These are phyloP conservation scores for Fomitopsis pulvina DNA, from an alignment of 768 basidiomycete species.

Conservation along the genomic window DNA sequence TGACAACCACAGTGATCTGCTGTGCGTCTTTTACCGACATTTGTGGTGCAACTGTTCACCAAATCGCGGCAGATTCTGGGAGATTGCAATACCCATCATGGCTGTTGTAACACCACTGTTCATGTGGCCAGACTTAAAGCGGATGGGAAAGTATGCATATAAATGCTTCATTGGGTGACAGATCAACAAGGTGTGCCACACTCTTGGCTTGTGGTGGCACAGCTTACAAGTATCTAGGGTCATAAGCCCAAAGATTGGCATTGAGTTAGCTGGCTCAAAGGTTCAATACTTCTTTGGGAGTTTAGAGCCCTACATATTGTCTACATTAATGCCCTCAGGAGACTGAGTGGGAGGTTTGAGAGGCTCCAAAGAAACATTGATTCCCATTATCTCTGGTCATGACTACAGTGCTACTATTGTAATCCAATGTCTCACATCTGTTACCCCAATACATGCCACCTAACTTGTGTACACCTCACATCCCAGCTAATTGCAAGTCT, in stretches of 20 bases:
- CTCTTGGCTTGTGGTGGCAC: background rate
- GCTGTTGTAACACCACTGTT: constrained; percentile 43
- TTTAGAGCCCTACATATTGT: no score
- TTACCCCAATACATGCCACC: no score
- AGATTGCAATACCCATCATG: constrained; percentile 51
- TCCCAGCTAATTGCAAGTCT: background rate
- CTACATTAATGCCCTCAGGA: no score
- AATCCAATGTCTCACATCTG: no score
- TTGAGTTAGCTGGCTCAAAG: no score
- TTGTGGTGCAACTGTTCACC: background rate
- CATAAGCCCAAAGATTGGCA: background rate
- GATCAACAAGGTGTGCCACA: background rate
- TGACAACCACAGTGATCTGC: constrained; percentile 35
- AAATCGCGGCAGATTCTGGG: constrained; percentile 46
- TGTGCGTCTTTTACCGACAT: constrained; percentile 28
- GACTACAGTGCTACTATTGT: no score
- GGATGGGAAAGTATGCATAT: constrained; percentile 2
- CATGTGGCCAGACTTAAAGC: constrained; percentile 28
- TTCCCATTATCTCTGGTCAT: no score
- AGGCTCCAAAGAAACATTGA: no score
- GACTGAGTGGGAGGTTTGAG: no score
- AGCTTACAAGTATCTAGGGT: background rate
- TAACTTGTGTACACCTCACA: no score
- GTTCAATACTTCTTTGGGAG: no score
- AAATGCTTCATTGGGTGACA: constrained; percentile 1